These are phyloP conservation scores for Vitis rupestris DNA, from an alignment of 164 flowering plant genomes.

Conservation along the genomic window DNA sequence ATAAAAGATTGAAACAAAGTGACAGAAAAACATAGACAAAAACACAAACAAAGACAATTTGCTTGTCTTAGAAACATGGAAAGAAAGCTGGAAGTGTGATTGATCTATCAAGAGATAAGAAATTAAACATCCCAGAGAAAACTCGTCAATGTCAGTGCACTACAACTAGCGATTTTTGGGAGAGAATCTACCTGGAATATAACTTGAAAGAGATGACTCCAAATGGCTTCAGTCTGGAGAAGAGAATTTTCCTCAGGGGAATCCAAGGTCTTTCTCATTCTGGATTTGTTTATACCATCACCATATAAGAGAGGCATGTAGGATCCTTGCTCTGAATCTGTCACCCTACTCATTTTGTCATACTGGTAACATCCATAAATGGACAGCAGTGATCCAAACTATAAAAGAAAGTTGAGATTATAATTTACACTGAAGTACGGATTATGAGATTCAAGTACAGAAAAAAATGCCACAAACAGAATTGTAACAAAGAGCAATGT, in stretches of 20 bases:
- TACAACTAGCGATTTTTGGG: background rate
- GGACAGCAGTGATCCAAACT: constrained; percentile 36
- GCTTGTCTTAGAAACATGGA: background rate
- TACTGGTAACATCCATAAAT: constrained; percentile 28
- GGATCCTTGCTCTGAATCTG: constrained; percentile 28
- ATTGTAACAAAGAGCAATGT: too few relatives aligned
- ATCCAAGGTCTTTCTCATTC: background rate
- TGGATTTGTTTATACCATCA: constrained; percentile 1
- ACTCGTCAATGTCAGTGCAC: background rate
- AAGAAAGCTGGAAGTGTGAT: background rate
- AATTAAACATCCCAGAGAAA: background rate
- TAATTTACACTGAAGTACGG: too few relatives aligned
- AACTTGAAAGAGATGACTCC: constrained; percentile 23
- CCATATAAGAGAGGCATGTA: constrained; percentile 14
- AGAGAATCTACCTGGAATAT: constrained; percentile 32
- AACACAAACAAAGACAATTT: too few relatives aligned
- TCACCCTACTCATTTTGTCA: constrained; percentile 1
- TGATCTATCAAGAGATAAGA: background rate
- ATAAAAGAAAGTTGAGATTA: constrained; percentile 4
- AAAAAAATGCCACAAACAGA: too few relatives aligned
- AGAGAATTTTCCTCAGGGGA: constrained; percentile 1
- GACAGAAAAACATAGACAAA: too few relatives aligned
- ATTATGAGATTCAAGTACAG: too few relatives aligned
- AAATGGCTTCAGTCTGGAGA: constrained; percentile 5
- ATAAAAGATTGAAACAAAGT: too few relatives aligned